Percentiles rank a stretch among this genome's conserved stretches.
phyloP scores from a whole-genome alignment of 768 basidiomycete species.

The Pleurotus sapidus region DNA sequence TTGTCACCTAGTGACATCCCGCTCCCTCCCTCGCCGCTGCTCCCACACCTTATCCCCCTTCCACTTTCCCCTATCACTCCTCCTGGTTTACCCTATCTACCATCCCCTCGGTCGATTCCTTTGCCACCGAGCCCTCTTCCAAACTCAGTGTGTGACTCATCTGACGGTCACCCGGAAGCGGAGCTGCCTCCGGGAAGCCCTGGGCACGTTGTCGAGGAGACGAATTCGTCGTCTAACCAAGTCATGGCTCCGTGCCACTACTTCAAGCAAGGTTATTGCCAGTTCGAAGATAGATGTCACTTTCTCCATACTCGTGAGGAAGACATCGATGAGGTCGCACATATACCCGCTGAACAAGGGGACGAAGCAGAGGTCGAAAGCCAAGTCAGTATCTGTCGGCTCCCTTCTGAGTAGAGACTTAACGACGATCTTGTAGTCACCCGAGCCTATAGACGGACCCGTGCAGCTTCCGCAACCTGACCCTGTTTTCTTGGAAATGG shows the following conservation, averaged over 20 bases:
- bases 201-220: too few relatives aligned
- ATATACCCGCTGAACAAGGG: too few relatives aligned
- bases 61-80: background rate
- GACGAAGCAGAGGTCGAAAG: too few relatives aligned
- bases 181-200: background rate
- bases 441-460: background rate
- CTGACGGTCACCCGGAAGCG: too few relatives aligned
- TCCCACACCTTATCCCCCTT: background rate
- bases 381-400: too few relatives aligned
- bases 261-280: background rate
- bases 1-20: background rate
- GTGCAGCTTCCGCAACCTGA: background rate
- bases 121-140: too few relatives aligned
- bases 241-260: conserved; percentile 1
- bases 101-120: background rate
- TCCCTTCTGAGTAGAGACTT: too few relatives aligned
- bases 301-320: conserved; percentile 6
- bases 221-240: background rate
- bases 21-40: background rate
- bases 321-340: too few relatives aligned
- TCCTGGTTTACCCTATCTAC: background rate
- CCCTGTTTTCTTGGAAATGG: background rate
- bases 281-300: background rate
- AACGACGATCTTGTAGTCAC: background rate
- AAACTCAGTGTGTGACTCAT: too few relatives aligned